These are phyloP conservation scores for Saturnispora halmiae DNA, from an alignment of 805 yeast species.

Conservation along the genomic window DNA sequence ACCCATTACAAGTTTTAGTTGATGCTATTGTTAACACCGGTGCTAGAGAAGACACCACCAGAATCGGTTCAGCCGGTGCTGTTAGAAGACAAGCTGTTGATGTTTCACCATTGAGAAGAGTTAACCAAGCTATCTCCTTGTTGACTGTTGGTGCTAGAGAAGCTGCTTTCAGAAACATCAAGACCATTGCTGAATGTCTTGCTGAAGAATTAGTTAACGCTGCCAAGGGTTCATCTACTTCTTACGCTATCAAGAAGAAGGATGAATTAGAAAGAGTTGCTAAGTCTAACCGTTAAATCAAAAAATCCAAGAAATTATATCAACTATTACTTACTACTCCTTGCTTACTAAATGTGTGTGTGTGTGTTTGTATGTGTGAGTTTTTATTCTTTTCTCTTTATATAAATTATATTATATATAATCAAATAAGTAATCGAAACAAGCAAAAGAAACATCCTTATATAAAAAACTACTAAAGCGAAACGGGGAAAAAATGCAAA, in stretches of 20 bases:
- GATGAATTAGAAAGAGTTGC: conserved; percentile 99
- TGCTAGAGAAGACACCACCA: conserved; percentile 99
- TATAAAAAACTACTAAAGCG: no score
- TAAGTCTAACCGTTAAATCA: conserved; percentile 96
- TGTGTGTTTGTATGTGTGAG: not conserved
- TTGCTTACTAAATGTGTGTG: no score
- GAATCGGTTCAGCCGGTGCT: conserved; percentile 99
- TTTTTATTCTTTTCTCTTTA: not conserved
- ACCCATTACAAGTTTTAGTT: conserved; percentile 98
- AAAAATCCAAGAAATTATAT: not conserved
- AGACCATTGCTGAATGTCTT: conserved; percentile 99
- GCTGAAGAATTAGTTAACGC: conserved; percentile 99
- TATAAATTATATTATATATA: no score
- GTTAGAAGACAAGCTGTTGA: conserved; percentile 99
- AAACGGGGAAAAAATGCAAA: no score
- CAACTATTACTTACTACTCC: not conserved
- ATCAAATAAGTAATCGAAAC: not conserved
- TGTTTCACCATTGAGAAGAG: conserved; percentile 99
- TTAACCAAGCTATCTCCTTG: conserved; percentile 97
- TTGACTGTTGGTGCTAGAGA: conserved; percentile 99
- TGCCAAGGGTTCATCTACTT: conserved; percentile 99
- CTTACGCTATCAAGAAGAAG: conserved; percentile 99
- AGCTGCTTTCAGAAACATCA: conserved; percentile 99
- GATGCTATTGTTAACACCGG: conserved; percentile 99
- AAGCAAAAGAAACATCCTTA: not conserved